These are phyloP conservation scores for Russula abietina DNA, from an alignment of 768 basidiomycete species.

Conservation along the genomic window DNA sequence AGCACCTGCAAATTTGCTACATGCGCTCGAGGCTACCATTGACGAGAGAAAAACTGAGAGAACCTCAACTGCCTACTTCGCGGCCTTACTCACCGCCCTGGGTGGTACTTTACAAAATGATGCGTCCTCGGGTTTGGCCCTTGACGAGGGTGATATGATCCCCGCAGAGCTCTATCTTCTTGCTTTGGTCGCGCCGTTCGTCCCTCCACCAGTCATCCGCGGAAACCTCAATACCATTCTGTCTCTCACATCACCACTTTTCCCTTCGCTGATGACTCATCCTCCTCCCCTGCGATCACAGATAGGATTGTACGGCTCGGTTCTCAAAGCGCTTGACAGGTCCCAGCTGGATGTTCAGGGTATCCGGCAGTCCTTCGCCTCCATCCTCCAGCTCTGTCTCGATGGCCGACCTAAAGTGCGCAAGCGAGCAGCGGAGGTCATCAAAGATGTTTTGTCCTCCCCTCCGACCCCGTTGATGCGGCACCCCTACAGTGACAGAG, in stretches of 20 bases:
- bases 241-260: constrained; percentile 71
- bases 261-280: constrained; percentile 54
- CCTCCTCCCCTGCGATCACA: constrained; percentile 86
- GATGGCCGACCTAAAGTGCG: constrained; percentile 94
- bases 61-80: constrained; percentile 89
- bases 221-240: constrained; percentile 67
- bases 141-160: constrained; percentile 66
- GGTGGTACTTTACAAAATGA: constrained; percentile 68
- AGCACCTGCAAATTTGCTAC: constrained; percentile 76
- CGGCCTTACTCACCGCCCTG: constrained; percentile 80
- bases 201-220: constrained; percentile 74
- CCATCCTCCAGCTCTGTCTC: constrained; percentile 72
- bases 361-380: constrained; percentile 78
- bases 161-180: constrained; percentile 83
- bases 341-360: constrained; percentile 60
- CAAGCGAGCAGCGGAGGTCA: constrained; percentile 79
- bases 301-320: constrained; percentile 61
- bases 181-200: constrained; percentile 69
- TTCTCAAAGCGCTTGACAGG: constrained; percentile 67
- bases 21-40: constrained; percentile 78
- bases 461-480: constrained; percentile 70
- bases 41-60: constrained; percentile 60
- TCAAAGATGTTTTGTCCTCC: constrained; percentile 66
- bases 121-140: constrained; percentile 32
- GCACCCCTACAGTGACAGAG: constrained; percentile 83